Percentiles rank a stretch among this genome's conserved stretches.
Conservation (phyloP, 495 filamentous ascomycete species). For the Annulohypoxylon maeteangense region DNA sequence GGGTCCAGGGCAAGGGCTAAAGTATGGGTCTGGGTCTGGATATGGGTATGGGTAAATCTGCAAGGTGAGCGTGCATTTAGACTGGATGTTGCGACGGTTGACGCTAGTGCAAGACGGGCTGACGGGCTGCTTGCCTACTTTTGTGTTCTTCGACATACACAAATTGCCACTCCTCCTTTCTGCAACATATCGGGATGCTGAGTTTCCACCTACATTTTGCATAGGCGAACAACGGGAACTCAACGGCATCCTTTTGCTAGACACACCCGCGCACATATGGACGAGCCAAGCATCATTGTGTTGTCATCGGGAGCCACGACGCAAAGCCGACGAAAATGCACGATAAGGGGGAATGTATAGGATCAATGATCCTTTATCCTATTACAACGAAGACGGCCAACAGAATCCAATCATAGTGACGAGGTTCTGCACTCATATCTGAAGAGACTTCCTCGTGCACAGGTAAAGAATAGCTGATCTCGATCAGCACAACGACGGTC, state of each 20-base stretch:
- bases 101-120: slow-evolving; percentile 31
- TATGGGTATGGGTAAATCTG: slow-evolving; percentile 40
- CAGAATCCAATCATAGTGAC: slow-evolving; percentile 16
- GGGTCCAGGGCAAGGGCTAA: slow-evolving; percentile 18
- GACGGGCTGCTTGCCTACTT: slow-evolving; percentile 25
- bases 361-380: slow-evolving; percentile 7
- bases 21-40: slow-evolving; percentile 29
- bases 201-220: slow-evolving; percentile 20
- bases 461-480: slow-evolving; percentile 23
- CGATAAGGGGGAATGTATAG: slow-evolving; percentile 24
- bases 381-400: slow-evolving; percentile 24
- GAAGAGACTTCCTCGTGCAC: slow-evolving; percentile 11
- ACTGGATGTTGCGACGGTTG: slow-evolving; percentile 23
- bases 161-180: slow-evolving; percentile 19
- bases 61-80: slow-evolving; percentile 24
- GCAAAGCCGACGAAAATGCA: slow-evolving; percentile 41
- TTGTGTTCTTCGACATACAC: slow-evolving; percentile 21
- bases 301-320: slow-evolving; percentile 37
- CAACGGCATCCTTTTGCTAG: slow-evolving; percentile 5
- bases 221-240: slow-evolving; percentile 27
- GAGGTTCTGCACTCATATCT: slow-evolving; percentile 24
- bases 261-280: slow-evolving; percentile 24
- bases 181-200: slow-evolving; percentile 32
- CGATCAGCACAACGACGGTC: slow-evolving; percentile 19
- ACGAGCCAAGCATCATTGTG: slow-evolving; percentile 26